Evolutionary conservation across 2,329 filamentous ascomycete genomes (phyloP).

Genomic region (Ophiosphaerella korrae): DNA sequence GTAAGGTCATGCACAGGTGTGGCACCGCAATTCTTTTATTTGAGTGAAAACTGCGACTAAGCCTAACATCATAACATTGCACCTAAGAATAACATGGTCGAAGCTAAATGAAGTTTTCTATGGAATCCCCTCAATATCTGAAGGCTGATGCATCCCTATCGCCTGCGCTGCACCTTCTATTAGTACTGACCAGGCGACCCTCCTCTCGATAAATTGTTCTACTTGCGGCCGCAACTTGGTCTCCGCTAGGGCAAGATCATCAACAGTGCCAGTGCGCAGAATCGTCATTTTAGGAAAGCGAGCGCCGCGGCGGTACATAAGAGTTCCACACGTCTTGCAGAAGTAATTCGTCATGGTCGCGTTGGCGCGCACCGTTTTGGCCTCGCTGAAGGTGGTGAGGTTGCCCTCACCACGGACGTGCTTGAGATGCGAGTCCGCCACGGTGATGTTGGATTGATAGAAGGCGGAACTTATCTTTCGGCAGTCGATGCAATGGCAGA

Average conservation of each 20-base stretch:
- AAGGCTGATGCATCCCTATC: too few species aligned
- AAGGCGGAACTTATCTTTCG: constrained; percentile 66
- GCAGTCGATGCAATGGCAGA: constrained; percentile 67
- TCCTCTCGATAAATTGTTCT: constrained; percentile 59
- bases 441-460: constrained; percentile 61
- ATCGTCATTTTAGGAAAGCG: constrained; percentile 55
- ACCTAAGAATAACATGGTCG: too few species aligned
- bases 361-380: constrained; percentile 33
- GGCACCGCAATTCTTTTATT: too few species aligned
- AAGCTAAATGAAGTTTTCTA: too few species aligned
- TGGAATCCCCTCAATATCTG: too few species aligned
- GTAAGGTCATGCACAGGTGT: too few species aligned
- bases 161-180: too few species aligned
- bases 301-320: constrained; percentile 62
- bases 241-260: constrained; percentile 64
- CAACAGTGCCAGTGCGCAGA: constrained; percentile 63
- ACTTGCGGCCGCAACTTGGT: constrained; percentile 59
- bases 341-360: constrained; percentile 65
- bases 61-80: too few species aligned
- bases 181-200: constrained; percentile 53
- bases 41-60: too few species aligned
- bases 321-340: constrained; percentile 62
- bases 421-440: constrained; percentile 52
- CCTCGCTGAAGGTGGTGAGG: constrained; percentile 39
- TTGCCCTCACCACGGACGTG: constrained; percentile 58